phyloP scores from a whole-genome alignment of 768 basidiomycete species.

The Pisolithus marmoratus region DNA sequence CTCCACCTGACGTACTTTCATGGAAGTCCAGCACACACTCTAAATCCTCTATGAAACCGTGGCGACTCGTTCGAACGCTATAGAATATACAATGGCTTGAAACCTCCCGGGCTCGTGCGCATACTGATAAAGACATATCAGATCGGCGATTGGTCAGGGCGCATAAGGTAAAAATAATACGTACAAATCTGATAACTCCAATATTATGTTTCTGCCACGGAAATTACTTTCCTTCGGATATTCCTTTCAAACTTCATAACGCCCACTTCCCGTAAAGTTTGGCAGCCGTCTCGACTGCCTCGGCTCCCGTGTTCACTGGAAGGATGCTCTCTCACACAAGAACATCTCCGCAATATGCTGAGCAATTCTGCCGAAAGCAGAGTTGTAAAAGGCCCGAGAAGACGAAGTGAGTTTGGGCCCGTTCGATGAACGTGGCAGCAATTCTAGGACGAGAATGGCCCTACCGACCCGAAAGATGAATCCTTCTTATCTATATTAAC shows the following conservation, averaged over 20 bases:
- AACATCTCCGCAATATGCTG: slow-evolving; percentile 73
- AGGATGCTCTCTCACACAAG: slow-evolving; percentile 97
- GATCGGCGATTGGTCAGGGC: background rate
- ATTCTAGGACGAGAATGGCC: slow-evolving; percentile 93
- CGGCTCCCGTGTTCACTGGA: slow-evolving; percentile 98
- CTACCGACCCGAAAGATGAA: slow-evolving; percentile 20
- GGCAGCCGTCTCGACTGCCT: slow-evolving; percentile 93
- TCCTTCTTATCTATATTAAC: too few relatives aligned
- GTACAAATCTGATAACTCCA: slow-evolving; percentile 69
- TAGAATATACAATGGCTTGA: slow-evolving; percentile 92
- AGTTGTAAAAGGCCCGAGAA: slow-evolving; percentile 95
- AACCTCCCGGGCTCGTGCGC: slow-evolving; percentile 78
- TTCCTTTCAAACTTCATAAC: slow-evolving; percentile 74
- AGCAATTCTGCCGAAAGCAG: slow-evolving; percentile 85
- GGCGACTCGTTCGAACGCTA: slow-evolving; percentile 58
- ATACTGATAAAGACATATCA: slow-evolving; percentile 58
- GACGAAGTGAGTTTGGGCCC: slow-evolving; percentile 90
- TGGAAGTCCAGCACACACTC: slow-evolving; percentile 71
- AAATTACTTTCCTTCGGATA: slow-evolving; percentile 82
- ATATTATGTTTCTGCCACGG: slow-evolving; percentile 92
- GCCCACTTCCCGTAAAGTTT: slow-evolving; percentile 99
- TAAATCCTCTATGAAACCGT: slow-evolving; percentile 79
- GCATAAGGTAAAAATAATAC: background rate
- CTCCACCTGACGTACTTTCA: slow-evolving; percentile 78
- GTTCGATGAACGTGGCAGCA: slow-evolving; percentile 70